Base-by-base conservation (phyloP, 177 flowering plant species). In the Telopea speciosissima region DNA sequence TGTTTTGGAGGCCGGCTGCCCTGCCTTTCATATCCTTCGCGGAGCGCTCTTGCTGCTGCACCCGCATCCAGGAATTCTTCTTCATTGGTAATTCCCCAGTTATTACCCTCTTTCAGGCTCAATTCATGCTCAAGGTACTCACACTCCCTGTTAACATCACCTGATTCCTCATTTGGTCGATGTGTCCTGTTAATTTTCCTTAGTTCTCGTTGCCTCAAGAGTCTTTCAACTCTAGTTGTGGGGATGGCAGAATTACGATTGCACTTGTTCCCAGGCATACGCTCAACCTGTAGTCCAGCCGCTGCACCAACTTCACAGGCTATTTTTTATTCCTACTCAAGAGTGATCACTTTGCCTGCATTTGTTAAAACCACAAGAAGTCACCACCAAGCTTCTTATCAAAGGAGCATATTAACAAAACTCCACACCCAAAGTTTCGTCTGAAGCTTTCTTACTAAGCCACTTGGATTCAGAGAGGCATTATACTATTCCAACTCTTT, bases 211-310 rank as follows among this genome's bases (percentile, higher is more conserved):
- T 82, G 89, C 62, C 87, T 83, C 72, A 92, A 67, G 31, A 90
- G 83, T 84, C 97, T 83, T 66, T 83, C 91, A 69, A 88, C 8
- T 73, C 92, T 78, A 54, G 80, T 83, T 23, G 73, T 64, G 11
- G 86, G 83, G 9, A 85, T 74, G 24, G 68, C 71, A 42, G 85
- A 69, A 74, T 31, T 70, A 22, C 72, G 70, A 60, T 76, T 80
- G 70, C 77, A 83, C 75, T 81, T 85, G 85, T 80, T 88, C 72
- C 88, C 92, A 65, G 88, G 88, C 89, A 88, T 85, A 54, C 44
- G 74, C 69, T 54, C 85, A 31, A 72, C 49, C 42, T 72, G 23
- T 58, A 58, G 61, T n/a, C 61, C 61, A 58, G 8, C 61, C 23
- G 22, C 22, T 7, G 14, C n/a, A 19, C 61, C 61, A 58, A 58